Base-by-base conservation (phyloP, 352 stramenopile species). In the Pythium dissotocum region DNA sequence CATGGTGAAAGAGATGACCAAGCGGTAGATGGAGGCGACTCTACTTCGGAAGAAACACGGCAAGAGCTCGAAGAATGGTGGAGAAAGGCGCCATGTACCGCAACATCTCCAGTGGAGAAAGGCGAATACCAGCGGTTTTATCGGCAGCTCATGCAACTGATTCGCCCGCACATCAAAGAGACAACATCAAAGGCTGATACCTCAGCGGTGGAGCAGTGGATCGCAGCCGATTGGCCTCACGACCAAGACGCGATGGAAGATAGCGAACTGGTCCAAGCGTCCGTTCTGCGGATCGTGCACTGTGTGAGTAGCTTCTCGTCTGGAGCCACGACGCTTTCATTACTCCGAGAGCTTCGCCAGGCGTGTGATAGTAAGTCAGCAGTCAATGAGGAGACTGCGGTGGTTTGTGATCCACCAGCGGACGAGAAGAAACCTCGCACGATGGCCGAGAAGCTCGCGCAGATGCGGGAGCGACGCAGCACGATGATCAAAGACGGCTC, bases 401-500 rank as follows among this genome's bases (percentile, higher is more conserved):
- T 48, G 32, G 44, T 26, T 26, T 6, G 7, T 18, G 4, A 18
- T 3, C 44, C 24, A 12, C 28, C 26, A 30, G 26, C 28, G 16
- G 16, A 24, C 30, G 46, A 56, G 1, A 61, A 52, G 26, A 54
- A 40, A 8, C 54, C 59, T 0, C 44, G 42, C 21, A 68, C 67
- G 6, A 73, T 73, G 67, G 61, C 67, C 14, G 67, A 73, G 51
- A 69, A 73, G 42, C 67, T 73, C 40, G 42, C 67, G 5, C 67
- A 53, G 26, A 66, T 69, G 67, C 67, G 67, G 9, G 48, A 62
- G 13, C 51, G 30, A 49, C 64, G 64, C 21, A 62, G n/a, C 38
- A 48, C 51, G 32, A 40, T 65, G 36, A 26, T 70, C 40, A 67
- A 61, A 18, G 52, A 61, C n/a, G 52, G 40, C 4, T 67, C 61